A percentile compares a stretch with the other conserved stretches of the same genome.
Conservation (phyloP, 2,329 filamentous ascomycete genomes). For the Arachnopeziza araneosa region DNA sequence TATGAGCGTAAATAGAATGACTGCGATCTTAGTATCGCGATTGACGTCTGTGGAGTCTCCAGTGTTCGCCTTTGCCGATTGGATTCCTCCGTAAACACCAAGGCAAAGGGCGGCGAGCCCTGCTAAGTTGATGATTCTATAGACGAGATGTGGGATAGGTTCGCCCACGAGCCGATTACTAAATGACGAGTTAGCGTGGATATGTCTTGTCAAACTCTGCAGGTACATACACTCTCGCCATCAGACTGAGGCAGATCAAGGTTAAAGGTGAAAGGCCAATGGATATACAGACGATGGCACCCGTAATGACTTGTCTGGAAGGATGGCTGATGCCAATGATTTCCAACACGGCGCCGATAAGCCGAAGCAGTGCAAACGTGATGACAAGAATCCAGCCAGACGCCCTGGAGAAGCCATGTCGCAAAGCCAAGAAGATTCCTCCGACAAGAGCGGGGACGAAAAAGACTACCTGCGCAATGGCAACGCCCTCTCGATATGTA, state of each 20-base stretch:
- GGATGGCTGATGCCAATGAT: constrained; percentile 2
- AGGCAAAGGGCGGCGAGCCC: background rate
- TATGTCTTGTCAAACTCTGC: background rate
- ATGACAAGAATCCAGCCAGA: constrained; percentile 6
- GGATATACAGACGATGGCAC: constrained; percentile 4
- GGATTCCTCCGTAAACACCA: constrained; percentile 2
- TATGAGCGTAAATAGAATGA: background rate
- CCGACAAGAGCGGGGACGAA: background rate
- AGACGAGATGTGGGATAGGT: background rate
- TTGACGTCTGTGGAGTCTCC: background rate
- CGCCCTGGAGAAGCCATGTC: constrained; percentile 3
- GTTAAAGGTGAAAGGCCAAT: constrained; percentile 8
- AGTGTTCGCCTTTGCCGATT: background rate
- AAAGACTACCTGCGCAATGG: constrained; percentile 3
- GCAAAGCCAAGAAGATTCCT: constrained; percentile 12
- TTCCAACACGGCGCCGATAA: constrained; percentile 4
- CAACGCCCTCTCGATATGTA: constrained; percentile 2
- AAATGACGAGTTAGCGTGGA: background rate
- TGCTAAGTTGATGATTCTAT: background rate
- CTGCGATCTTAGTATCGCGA: background rate
- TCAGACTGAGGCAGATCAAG: constrained; percentile 4
- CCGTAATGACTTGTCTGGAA: constrained; percentile 1
- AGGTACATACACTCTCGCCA: constrained; percentile 8
- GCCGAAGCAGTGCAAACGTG: constrained; percentile 8
- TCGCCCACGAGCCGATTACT: background rate